Conservation (phyloP, 2,329 filamentous ascomycete species). For the Corinectria fuckeliana region DNA sequence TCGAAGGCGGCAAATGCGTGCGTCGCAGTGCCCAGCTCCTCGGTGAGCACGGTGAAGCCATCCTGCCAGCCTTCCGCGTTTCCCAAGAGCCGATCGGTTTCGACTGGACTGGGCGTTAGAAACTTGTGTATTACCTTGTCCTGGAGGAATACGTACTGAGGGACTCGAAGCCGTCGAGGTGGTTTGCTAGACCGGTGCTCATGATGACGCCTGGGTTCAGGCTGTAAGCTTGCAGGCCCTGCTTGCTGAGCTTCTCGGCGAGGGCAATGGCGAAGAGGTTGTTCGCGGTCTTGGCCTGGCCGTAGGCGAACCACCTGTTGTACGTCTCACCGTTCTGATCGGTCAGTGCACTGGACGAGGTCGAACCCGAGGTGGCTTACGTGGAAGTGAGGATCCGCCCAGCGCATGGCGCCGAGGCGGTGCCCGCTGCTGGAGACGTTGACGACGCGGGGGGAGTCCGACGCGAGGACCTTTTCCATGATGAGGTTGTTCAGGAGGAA, state of each 20-base stretch:
- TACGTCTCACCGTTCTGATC: constrained; percentile 42
- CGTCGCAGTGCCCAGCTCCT: constrained; percentile 42
- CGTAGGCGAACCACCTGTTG: constrained; percentile 45
- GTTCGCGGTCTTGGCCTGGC: constrained; percentile 48
- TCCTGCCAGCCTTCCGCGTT: constrained; percentile 33
- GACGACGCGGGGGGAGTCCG: constrained; percentile 46
- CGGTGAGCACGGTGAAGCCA: constrained; percentile 26
- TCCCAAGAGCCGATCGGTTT: constrained; percentile 30
- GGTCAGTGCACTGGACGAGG: constrained; percentile 5
- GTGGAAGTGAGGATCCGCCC: constrained; percentile 42
- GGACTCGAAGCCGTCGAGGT: constrained; percentile 27
- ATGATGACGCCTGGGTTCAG: constrained; percentile 43
- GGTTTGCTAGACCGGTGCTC: constrained; percentile 27
- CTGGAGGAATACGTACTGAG: constrained; percentile 17
- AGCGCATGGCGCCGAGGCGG: constrained; percentile 41
- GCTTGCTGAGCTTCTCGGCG: constrained; percentile 41
- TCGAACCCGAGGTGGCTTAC: constrained; percentile 24
- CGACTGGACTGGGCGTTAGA: constrained; percentile 7
- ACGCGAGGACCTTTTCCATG: constrained; percentile 49
- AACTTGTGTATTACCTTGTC: rapidly evolving
- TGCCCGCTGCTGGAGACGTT: constrained; percentile 48
- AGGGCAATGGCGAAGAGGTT: constrained; percentile 43
- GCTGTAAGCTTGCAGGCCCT: constrained; percentile 42
- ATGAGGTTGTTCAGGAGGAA: constrained; percentile 55
- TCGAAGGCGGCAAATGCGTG: constrained; percentile 48